Base-by-base conservation (phyloP, 345 rosid species). In the Tarenaya hassleriana region DNA sequence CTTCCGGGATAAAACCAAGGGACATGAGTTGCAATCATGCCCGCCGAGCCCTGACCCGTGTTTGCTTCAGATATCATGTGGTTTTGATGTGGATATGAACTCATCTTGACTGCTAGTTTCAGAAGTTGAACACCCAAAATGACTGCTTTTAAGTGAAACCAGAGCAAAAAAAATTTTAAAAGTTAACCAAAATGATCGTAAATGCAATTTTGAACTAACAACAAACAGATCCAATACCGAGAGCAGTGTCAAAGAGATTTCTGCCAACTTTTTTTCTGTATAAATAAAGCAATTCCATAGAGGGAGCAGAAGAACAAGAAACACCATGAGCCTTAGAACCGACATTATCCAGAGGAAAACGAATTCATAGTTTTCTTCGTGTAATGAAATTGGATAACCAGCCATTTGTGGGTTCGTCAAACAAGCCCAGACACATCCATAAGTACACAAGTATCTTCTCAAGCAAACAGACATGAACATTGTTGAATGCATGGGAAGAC, bases 1-100 rank as follows among this genome's bases (percentile, higher is more conserved):
- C 47, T 60, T 19, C 70, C 73, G 6, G 77, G 59, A 42, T 60
- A 66, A 58, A 72, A 69, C 75, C 80, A 72, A 52, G 66, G 18
- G 27, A 72, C 47, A 55, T 63, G 63, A 16, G 89, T 59, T 27
- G 43, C 40, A 35, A n/a, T n/a, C n/a, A n/a, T n/a, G n/a, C n/a
- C n/a, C n/a, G n/a, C n/a, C n/a, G n/a, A n/a, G n/a, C n/a, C n/a
- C n/a, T n/a, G n/a, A 18, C 34, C 52, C n/a, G 58, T 13, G 17
- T 43, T 67, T 13, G 76, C 50, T 52, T 73, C 78, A 10, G 78
- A 77, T 34, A 56, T 54, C 55, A 66, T 31, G 40, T 55, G 63
- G 61, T 51, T 73, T 58, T 55, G 64, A 57, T 76, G 53, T 14
- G 65, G 69, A 56, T 70, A 70, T 19, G 80, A 34, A 50, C 68